phyloP scores from a whole-genome alignment of 371 early-diverging fungal genomes.

The Apophysomyces elegans region DNA sequence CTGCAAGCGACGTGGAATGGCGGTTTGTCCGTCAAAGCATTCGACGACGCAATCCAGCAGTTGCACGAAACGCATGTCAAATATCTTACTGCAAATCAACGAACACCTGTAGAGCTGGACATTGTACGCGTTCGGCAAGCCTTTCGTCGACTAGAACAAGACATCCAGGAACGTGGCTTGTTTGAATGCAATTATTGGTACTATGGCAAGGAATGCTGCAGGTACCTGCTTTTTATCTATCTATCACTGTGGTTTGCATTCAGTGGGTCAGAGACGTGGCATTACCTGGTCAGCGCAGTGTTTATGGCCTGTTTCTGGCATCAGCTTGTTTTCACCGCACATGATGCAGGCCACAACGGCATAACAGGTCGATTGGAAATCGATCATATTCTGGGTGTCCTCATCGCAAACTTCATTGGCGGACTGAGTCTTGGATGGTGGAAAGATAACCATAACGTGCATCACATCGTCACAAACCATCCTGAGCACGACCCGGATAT shows the following conservation, averaged over 20 bases:
- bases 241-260: conserved; percentile 69
- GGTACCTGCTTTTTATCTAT: conserved; percentile 66
- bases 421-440: conserved; percentile 96
- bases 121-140: conserved; percentile 50
- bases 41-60: conserved; percentile 36
- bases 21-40: conserved; percentile 36
- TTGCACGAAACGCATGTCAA: conserved; percentile 29
- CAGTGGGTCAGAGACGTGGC: conserved; percentile 63
- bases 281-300: conserved; percentile 63
- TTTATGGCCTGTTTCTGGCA: conserved; percentile 87
- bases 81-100: conserved; percentile 24
- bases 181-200: conserved; percentile 79
- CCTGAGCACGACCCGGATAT: conserved; percentile 96
- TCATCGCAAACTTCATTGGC: conserved; percentile 81
- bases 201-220: conserved; percentile 75
- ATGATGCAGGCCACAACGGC: conserved; percentile 95
- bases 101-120: conserved; percentile 35
- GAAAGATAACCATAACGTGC: conserved; percentile 95
- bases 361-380: conserved; percentile 76
- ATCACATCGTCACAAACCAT: conserved; percentile 90
- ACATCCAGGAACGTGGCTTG: conserved; percentile 63
- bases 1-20: conserved; percentile 38
- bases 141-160: conserved; percentile 69
- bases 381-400: conserved; percentile 84
- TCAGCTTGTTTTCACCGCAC: conserved; percentile 90